Conservation (phyloP, 2,329 filamentous ascomycete genomes). For the Fusarium sp. region DNA sequence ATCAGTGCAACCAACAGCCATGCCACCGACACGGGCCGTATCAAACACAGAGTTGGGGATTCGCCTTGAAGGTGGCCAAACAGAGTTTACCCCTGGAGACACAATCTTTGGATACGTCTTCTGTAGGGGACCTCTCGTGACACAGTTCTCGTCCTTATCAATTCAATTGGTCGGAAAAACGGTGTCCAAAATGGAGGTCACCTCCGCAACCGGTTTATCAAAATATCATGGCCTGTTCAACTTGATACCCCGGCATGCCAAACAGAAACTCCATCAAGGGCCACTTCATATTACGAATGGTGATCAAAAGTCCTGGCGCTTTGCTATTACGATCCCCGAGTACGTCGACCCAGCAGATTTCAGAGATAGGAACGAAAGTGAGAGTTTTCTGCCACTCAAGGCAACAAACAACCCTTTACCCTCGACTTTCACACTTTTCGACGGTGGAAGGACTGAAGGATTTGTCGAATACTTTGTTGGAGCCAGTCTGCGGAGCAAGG, state of each 20-base stretch:
- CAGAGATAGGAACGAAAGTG: not conserved
- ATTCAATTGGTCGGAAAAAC: constrained; percentile 42
- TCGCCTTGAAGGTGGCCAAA: constrained; percentile 1
- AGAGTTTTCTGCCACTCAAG: not conserved
- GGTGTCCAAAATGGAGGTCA: constrained; percentile 42
- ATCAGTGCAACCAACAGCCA: not conserved
- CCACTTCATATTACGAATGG: constrained; percentile 40
- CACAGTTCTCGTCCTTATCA: constrained; percentile 31
- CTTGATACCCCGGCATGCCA: constrained; percentile 30
- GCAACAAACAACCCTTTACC: constrained; percentile 6
- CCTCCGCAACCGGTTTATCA: constrained; percentile 10
- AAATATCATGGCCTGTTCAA: constrained; percentile 42
- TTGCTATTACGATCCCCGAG: constrained; percentile 45
- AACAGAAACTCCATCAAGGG: constrained; percentile 33
- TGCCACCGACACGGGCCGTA: constrained; percentile 5
- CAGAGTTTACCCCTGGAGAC: constrained; percentile 39
- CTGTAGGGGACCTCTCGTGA: constrained; percentile 36
- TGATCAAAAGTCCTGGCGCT: constrained; percentile 42
- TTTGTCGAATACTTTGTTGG: constrained; percentile 51
- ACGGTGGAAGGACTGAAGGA: not conserved
- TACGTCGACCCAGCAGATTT: constrained; percentile 9
- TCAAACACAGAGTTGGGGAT: constrained; percentile 17
- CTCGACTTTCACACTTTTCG: not conserved
- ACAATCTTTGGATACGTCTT: constrained; percentile 43
- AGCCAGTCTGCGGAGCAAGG: constrained; percentile 40